These are phyloP conservation scores for Cryphonectria carpinicola DNA, from an alignment of 2,329 filamentous ascomycete species.

Conservation along the genomic window DNA sequence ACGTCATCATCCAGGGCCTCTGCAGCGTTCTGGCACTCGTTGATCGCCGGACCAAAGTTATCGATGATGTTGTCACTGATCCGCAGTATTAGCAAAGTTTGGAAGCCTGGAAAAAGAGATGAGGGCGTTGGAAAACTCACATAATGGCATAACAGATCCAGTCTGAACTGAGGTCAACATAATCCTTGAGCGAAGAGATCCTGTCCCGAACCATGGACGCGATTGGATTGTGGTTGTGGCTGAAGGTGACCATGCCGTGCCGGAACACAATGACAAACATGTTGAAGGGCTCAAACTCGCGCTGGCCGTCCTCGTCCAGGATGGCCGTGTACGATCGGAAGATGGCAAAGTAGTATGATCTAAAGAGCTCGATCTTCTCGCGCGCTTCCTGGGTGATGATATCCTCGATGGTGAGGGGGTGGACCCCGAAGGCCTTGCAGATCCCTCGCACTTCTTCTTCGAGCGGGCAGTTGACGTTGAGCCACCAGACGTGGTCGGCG, in stretches of 20 bases:
- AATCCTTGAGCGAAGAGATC: conserved; percentile 91
- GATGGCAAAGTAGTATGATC: conserved; percentile 96
- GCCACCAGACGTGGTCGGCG: conserved; percentile 91
- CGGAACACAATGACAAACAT: conserved; percentile 97
- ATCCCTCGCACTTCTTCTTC: conserved; percentile 87
- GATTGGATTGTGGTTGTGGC: conserved; percentile 85
- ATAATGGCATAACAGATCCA: conserved; percentile 99
- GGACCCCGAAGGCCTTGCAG: conserved; percentile 92
- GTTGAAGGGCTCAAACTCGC: conserved; percentile 92
- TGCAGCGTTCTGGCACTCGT: conserved; percentile 82
- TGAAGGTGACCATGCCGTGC: conserved; percentile 93
- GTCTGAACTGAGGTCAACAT: conserved; percentile 90
- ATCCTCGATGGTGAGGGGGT: conserved; percentile 94
- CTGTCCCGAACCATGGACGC: conserved; percentile 87
- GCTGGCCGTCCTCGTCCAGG: conserved; percentile 74
- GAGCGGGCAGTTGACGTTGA: conserved; percentile 89
- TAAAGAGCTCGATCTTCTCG: conserved; percentile 98
- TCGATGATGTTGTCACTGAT: conserved; percentile 95
- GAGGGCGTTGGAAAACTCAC: conserved; percentile 52
- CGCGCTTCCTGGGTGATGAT: conserved; percentile 94
- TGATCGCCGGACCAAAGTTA: conserved; percentile 88
- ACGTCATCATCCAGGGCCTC: conserved; percentile 95
- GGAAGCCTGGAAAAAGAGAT: background rate
- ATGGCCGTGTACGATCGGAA: conserved; percentile 90
- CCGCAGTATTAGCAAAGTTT: conserved; percentile 7